phyloP scores from a whole-genome alignment of 805 yeast species.

The Wickerhamomyces chambardii region DNA sequence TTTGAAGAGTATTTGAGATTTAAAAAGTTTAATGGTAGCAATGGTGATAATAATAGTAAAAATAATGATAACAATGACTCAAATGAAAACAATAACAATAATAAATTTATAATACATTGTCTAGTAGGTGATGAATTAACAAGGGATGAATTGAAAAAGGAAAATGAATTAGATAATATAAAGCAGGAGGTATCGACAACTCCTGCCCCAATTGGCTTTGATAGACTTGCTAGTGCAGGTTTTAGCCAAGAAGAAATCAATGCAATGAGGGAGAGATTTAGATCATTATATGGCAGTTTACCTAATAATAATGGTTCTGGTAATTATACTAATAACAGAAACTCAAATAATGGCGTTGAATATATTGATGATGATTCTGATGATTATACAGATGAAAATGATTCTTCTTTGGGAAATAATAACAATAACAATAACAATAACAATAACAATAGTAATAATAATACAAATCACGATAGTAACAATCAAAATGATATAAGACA shows the following conservation, averaged over 20 bases:
- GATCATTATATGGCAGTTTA: constrained; percentile 50
- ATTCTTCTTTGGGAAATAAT: constrained; percentile 8
- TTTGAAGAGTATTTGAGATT: constrained; percentile 34
- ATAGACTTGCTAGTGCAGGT: constrained; percentile 75
- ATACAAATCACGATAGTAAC: constrained; percentile 4
- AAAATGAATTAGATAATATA: constrained; percentile 44
- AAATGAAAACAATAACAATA: not conserved
- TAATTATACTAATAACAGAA: constrained; percentile 9
- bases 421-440: constrained; percentile 9
- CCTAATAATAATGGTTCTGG: constrained; percentile 10
- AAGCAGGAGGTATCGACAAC: constrained; percentile 42
- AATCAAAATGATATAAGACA: constrained; percentile 48
- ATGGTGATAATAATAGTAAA: not conserved
- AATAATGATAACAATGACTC: not conserved
- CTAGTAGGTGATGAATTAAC: constrained; percentile 61
- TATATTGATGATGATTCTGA: constrained; percentile 4
- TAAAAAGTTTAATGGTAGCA: constrained; percentile 5
- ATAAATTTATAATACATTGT: constrained; percentile 63
- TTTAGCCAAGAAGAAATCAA: constrained; percentile 71
- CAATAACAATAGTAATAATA: not conserved
- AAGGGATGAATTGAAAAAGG: constrained; percentile 46
- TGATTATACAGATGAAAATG: constrained; percentile 1
- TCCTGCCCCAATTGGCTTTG: constrained; percentile 79
- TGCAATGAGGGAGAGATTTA: constrained; percentile 67
- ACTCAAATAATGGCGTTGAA: not conserved